A percentile compares a stretch with the other conserved stretches of the same genome.
These are phyloP conservation scores for Aspergillus hiratsukae DNA, from an alignment of 2,329 filamentous ascomycete genomes.

Conservation along the genomic window DNA sequence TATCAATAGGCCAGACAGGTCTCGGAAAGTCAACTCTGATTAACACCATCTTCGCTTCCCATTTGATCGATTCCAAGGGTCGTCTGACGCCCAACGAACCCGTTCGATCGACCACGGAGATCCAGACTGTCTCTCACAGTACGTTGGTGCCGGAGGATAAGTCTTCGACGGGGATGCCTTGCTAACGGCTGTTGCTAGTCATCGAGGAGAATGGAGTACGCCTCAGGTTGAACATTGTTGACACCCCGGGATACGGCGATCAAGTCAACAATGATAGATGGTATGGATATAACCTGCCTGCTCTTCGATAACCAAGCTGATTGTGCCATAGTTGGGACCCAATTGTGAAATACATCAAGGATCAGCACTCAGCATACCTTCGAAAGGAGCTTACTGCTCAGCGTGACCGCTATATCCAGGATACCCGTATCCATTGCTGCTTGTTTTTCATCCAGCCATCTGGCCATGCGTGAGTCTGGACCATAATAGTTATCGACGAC, in stretches of 20 bases:
- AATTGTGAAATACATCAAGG: slow-evolving; percentile 99
- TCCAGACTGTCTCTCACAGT: slow-evolving; percentile 92
- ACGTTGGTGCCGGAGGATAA: slow-evolving; percentile 21
- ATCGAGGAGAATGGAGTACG: slow-evolving; percentile 99
- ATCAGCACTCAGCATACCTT: slow-evolving; percentile 98
- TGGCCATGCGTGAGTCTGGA: slow-evolving; percentile 66
- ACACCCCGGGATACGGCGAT: slow-evolving; percentile 96
- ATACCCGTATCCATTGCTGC: slow-evolving; percentile 98
- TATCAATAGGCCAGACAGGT: slow-evolving; percentile 81
- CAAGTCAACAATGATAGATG: slow-evolving; percentile 99
- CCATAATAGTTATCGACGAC: slow-evolving; percentile 4
- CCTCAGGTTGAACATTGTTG: slow-evolving; percentile 95
- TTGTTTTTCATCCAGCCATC: slow-evolving; percentile 99
- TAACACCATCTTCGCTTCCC: slow-evolving; percentile 99
- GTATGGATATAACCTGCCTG: slow-evolving; percentile 29
- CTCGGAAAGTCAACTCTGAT: slow-evolving; percentile 98
- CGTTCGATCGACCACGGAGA: slow-evolving; percentile 93
- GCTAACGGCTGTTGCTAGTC: slow-evolving; percentile 44
- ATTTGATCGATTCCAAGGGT: slow-evolving; percentile 98
- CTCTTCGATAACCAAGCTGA: slow-evolving; percentile 14
- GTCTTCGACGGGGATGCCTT: background rate
- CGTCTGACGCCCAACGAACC: slow-evolving; percentile 87
- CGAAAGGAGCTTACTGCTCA: slow-evolving; percentile 99
- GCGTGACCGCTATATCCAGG: slow-evolving; percentile 98
- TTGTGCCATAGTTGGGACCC: slow-evolving; percentile 72